Base-by-base conservation (phyloP, 495 filamentous ascomycete genomes). In the Xylaria palmicola region DNA sequence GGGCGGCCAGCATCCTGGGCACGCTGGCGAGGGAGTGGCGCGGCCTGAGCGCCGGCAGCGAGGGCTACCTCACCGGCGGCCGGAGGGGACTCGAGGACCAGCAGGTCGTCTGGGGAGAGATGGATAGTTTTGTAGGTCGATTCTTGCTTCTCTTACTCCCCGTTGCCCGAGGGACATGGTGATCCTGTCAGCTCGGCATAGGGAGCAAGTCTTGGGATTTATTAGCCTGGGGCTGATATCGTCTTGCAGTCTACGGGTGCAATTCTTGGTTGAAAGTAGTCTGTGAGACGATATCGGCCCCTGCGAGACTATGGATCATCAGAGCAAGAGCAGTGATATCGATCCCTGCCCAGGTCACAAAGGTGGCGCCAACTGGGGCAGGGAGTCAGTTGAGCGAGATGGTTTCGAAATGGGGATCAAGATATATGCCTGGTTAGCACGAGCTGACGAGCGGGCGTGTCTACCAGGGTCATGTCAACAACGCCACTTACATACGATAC, bases 81-180 rank as follows among this genome's bases (percentile, higher is more conserved):
- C 78, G 82, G 57, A 75, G 88, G 27, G 90, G 91, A 4, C 69
- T 95, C 39, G 86, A 84, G 60, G 72, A 83, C n/a, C 86, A 91
- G 66, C 78, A 82, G 70, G 87, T 97, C 20, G 88, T 86, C 0
- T 97, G 91, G 92, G 92, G 91, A 32, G 93, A 98, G 77, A 92
- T 93, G 90, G 92, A 83, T 60, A 72, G 64, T 45, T 80, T 81
- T 64, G 81, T 82, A 63, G 62, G 81, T 76, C 17, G 8, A 6
- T 13, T 36, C 10, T 47, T 56, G 27, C 27, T 47, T 59, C 62
- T 56, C 47, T 41, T 55, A 55, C 40, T 36, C 30, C 29, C 34
- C 32, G n/a, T 47, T 47, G 4, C n/a, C 24, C 15, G 19, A 32
- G 30, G 15, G 19, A 2, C 2, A 22, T 58, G 67, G 29, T 48